Base-by-base conservation (phyloP, 2,329 filamentous ascomycete genomes). In the Penicillium sp. region DNA sequence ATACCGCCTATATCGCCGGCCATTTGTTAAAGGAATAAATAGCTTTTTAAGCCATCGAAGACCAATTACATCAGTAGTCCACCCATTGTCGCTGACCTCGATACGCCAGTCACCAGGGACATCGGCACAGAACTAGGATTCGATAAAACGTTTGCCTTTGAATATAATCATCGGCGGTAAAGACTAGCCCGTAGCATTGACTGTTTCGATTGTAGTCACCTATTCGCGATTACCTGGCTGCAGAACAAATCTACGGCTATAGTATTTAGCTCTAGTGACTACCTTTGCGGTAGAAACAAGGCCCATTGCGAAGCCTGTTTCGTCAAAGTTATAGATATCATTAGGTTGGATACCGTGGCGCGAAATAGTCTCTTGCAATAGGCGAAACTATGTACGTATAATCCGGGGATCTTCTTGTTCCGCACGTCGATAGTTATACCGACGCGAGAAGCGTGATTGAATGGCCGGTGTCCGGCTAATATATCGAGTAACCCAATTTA, bases 31-130 rank as follows among this genome's bases (percentile, higher is more conserved):
- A 45, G 60, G 52, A 52, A 70, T 57, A 58, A 74, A 73, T 61
- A 47, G 8, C 12, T 73, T 58, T 59, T 70, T 42, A 39, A 74
- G 54, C 71, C 57, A 75, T 28, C 59, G 47, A 45, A 75, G 53
- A 34, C 64, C 64, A 33, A 67, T 63, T 49, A 68, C 38, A 60
- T 74, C 68, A 51, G 52, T 69, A 2, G 63, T 73, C 65, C 52
- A 74, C 49, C 69, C 57, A 33, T 33, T 33, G 12, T 10, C 12
- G 31, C 31, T 56, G 12, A 66, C 53, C 6, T 54, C 31, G 23
- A n/a, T 51, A 31, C 47, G 21, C 47, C 18, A 57, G 45, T 33
- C 24, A 10, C 23, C 39, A 3, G 42, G 44, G 6, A n/a, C 13
- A 28, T 43, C 31, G 38, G 51, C 13, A 51, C 10, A 33, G 31